Evolutionary conservation across 163 green algal genomes (phyloP), one percentile per base, ranked within the genome.

Genomic region (Scenedesmus sp.): DNA sequence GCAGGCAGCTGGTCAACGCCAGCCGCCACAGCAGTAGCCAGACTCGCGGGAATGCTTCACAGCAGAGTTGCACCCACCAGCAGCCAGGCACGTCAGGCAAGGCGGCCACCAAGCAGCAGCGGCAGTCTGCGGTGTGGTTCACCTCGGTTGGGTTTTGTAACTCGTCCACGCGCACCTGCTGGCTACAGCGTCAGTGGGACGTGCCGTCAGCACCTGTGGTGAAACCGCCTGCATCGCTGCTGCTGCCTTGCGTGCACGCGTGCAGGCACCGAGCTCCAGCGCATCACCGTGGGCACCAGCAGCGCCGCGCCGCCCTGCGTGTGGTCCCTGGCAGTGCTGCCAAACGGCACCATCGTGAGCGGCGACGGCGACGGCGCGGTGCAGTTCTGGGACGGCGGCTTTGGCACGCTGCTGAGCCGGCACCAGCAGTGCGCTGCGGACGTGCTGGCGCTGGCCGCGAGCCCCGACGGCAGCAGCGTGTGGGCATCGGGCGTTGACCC

Each of bases 401-500:
- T 97, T 88, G 98, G 98, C 86, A 99, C 98, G 37, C 91, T 97
- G 86, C 92, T 99, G 40, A 87, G 72, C 2, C 89, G 92, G 65
- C 96, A 98, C 44, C 81, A 87, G 37, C 94, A 95, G 61, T 97
- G 99, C 93, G 86, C 91, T 10, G 97, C 95, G 0, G 98, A 99
- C 85, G 95, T 99, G 51, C 86, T 99, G 73, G 91, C 95, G 2
- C 87, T 99, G 40, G 97, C 95, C 0, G 95, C 95, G 2, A 93
- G 94, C 13, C 94, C 96, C 26, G 94, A 97, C 61, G 96, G 97
- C 22, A 83, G 88, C 42, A 73, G 83, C 1, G 93, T 99, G 13
- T 99, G 98, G 93, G 95, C 98, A 0, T 94, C 96, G 3, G 98
- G 98, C 44, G 95, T 99, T 16, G 98, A 99, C 93, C 91, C 94